Evolutionary conservation across 2,329 filamentous ascomycete genomes (phyloP), one percentile per base, ranked within the genome.

Genomic region (Sphaerostilbella broomeana): DNA sequence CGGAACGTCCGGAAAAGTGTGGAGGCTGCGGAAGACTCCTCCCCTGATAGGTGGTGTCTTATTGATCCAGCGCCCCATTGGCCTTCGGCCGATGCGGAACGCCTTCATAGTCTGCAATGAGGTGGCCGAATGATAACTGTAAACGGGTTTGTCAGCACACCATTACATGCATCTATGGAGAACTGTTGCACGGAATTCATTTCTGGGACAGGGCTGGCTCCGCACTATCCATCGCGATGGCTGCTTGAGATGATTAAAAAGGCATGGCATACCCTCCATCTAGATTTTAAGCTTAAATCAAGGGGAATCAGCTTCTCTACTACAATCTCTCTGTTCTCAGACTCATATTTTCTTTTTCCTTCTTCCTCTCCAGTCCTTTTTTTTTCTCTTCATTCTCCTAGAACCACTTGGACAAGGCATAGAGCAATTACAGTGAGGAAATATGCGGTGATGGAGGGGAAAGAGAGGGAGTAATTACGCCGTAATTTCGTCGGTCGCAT

Each of bases 401-500:
- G 26, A n/a, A 25, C 10, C 19, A 13, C 29, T 26, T 19, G 37
- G 10, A 15, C n/a, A 19, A 18, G 11, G 19, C 19, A 15, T 20
- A 24, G 26, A 20, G 5, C 5, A 10, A 13, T 24, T 19, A 30
- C 9, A 11, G 12, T 29, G 16, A 16, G 13, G 15, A 16, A 6
- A 25, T 4, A 25, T 16, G n/a, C n/a, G 25, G 9, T 11, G 3
- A 8, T 24, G 12, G 4, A 15, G 12, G 15, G 6, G 22, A 31
- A 36, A 35, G 11, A 18, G 29, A 40, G 40, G 44, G 35, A 31
- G 70, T 32, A 34, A 22, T 32, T 73, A 95, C 86, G 82, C 86
- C 60, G 83, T 86, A 46, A 97, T 81, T 64, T 97, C 92, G 61
- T 95, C 89, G 9, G 90, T 95, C 35, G 87, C 90, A 76, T 95